Conservation (phyloP, 2,329 filamentous ascomycete species). For the Arthrobotrys megalospora region DNA sequence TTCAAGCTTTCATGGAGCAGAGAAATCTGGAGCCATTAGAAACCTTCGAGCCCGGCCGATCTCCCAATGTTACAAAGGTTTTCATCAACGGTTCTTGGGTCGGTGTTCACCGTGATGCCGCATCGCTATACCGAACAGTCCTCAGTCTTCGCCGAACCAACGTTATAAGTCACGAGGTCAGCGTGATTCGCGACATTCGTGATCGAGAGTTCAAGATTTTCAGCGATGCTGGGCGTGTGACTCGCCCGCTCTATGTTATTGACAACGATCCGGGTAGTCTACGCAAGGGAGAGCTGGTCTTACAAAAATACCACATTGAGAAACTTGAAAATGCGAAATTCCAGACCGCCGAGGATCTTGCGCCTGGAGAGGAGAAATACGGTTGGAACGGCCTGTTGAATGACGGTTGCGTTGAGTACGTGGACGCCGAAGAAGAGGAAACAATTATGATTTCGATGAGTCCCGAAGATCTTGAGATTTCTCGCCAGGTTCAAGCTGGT, state of each 20-base stretch:
- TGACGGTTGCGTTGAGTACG: constrained; percentile 90
- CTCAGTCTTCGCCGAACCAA: constrained; percentile 83
- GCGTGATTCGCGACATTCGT: constrained; percentile 93
- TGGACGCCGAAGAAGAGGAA: constrained; percentile 98
- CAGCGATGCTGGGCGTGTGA: constrained; percentile 95
- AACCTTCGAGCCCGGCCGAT: constrained; percentile 88
- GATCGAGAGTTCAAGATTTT: constrained; percentile 99
- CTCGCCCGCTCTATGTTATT: constrained; percentile 92
- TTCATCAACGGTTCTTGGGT: constrained; percentile 99
- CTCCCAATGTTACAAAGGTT: constrained; percentile 94
- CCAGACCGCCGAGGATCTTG: constrained; percentile 69
- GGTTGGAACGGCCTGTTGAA: constrained; percentile 91
- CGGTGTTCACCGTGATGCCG: constrained; percentile 90
- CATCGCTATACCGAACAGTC: constrained; percentile 84
- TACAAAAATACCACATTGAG: constrained; percentile 86
- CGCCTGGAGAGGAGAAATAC: constrained; percentile 72
- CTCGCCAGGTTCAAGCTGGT: constrained; percentile 78
- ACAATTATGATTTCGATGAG: constrained; percentile 99
- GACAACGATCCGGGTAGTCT: constrained; percentile 83
- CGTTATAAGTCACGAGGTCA: constrained; percentile 91
- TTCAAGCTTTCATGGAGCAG: constrained; percentile 95
- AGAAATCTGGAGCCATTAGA: constrained; percentile 96
- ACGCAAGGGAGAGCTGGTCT: constrained; percentile 82
- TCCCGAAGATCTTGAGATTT: constrained; percentile 90
- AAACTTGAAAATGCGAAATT: constrained; percentile 78